These are phyloP conservation scores for Talaromyces verruculosus DNA, from an alignment of 2,329 filamentous ascomycete genomes.

Conservation along the genomic window DNA sequence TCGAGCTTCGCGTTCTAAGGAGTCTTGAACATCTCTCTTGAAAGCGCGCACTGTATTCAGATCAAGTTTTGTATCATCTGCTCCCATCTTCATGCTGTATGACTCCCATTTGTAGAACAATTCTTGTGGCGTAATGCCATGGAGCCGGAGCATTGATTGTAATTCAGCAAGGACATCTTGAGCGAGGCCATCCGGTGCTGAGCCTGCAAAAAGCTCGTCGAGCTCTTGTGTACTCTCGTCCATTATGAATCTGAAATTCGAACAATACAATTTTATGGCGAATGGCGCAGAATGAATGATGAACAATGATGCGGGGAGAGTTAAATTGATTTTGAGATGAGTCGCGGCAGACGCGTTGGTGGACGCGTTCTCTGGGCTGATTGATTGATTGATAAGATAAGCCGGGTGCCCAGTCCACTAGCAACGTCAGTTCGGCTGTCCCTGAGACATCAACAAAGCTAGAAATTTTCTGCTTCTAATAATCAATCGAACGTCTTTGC, in stretches of 20 bases:
- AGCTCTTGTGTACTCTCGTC: slow-evolving; percentile 54
- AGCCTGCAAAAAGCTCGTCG: slow-evolving; percentile 59
- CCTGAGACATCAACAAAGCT: background rate
- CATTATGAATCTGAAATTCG: slow-evolving; percentile 38
- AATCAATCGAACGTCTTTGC: background rate
- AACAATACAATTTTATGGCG: too few species aligned
- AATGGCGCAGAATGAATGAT: background rate
- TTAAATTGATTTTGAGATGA: slow-evolving; percentile 16
- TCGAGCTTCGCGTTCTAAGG: slow-evolving; percentile 73
- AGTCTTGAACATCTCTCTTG: slow-evolving; percentile 83
- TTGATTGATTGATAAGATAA: slow-evolving; percentile 16
- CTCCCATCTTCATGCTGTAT: slow-evolving; percentile 91
- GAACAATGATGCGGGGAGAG: background rate
- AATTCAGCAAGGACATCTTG: slow-evolving; percentile 78
- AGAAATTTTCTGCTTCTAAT: background rate
- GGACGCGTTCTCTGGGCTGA: slow-evolving; percentile 1
- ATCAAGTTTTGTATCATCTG: slow-evolving; percentile 70
- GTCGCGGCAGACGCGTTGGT: slow-evolving; percentile 19
- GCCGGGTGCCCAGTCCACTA: background rate
- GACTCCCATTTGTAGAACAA: slow-evolving; percentile 99
- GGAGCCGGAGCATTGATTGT: slow-evolving; percentile 79
- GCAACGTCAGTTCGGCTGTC: slow-evolving; percentile 4
- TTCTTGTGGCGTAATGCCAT: slow-evolving; percentile 78
- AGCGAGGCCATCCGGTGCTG: slow-evolving; percentile 60
- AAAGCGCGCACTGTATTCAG: slow-evolving; percentile 72